phyloP scores from a whole-genome alignment of 805 yeast species.

The Ogataea pini region DNA sequence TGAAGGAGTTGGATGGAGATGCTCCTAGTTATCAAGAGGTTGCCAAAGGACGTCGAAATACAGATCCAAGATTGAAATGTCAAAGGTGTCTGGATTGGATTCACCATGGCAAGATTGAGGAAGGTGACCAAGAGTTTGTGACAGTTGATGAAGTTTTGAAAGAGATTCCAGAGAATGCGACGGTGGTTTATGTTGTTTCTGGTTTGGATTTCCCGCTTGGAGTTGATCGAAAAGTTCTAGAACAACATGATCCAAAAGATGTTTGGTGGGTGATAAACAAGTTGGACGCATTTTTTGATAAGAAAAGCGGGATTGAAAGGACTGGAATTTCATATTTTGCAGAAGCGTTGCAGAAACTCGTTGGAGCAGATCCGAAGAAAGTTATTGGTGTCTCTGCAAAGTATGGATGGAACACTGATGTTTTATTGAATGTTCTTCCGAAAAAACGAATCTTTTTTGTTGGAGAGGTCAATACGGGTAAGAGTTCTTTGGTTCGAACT shows the following conservation, averaged over 20 bases:
- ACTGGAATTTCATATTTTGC: conserved; percentile 34
- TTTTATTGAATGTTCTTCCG: conserved; percentile 40
- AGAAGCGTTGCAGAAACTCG: conserved; percentile 32
- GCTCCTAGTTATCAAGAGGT: conserved; percentile 10
- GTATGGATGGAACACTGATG: conserved; percentile 51
- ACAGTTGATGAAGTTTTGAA: conserved; percentile 35
- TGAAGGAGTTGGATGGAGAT: conserved; percentile 12
- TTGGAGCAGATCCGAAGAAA: conserved; percentile 33
- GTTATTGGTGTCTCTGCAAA: conserved; percentile 54
- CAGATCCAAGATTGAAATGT: conserved; percentile 40
- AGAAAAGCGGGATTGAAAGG: conserved; percentile 23
- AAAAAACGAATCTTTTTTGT: conserved; percentile 47
- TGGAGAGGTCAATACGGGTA: conserved; percentile 72
- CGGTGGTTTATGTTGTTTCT: conserved; percentile 61
- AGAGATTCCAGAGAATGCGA: conserved; percentile 45
- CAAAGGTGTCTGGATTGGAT: conserved; percentile 56
- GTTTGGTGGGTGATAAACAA: conserved; percentile 45
- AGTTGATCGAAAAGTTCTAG: conserved; percentile 39
- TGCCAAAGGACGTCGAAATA: background rate
- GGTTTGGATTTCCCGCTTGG: conserved; percentile 74
- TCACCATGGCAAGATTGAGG: conserved; percentile 42
- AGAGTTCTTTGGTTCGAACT: conserved; percentile 58
- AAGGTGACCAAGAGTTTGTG: conserved; percentile 36
- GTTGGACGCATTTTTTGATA: conserved; percentile 36
- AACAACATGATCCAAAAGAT: conserved; percentile 36